These are phyloP conservation scores for Penicillium sp. DNA, from an alignment of 2,329 filamentous ascomycete species.

Conservation along the genomic window DNA sequence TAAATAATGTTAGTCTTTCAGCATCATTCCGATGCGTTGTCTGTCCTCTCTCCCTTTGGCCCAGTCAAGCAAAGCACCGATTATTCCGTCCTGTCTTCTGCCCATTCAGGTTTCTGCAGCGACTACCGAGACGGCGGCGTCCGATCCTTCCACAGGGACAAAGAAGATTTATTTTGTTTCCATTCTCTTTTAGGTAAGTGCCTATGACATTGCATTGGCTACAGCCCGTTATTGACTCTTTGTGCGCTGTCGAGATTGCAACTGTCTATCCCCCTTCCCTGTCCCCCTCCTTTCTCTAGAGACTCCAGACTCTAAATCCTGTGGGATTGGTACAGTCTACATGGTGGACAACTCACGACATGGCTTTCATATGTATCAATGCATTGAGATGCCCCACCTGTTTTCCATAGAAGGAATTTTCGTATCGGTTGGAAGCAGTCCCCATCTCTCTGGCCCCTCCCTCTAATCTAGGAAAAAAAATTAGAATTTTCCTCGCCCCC, in stretches of 20 bases:
- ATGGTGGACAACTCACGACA: conserved; percentile 22
- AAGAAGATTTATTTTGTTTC: not conserved
- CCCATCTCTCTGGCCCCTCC: conserved; percentile 5
- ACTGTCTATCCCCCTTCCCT: conserved; percentile 8
- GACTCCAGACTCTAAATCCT: not conserved
- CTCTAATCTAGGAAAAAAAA: not conserved
- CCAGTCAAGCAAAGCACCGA: not conserved
- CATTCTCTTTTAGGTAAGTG: not conserved
- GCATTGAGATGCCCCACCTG: conserved; percentile 36
- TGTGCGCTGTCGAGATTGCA: conserved; percentile 26
- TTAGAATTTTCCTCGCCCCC: not conserved
- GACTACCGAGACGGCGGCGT: conserved; percentile 15
- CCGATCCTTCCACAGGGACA: conserved; percentile 18
- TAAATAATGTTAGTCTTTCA: not conserved
- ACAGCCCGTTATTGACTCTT: conserved; percentile 4
- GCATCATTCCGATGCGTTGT: conserved; percentile 2
- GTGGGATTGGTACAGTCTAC: not conserved
- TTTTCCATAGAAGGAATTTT: conserved; percentile 28
- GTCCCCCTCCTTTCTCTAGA: conserved; percentile 1
- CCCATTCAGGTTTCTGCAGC: conserved; percentile 23
- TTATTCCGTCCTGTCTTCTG: conserved; percentile 8
- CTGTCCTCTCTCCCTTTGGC: not conserved
- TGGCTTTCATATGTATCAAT: conserved; percentile 21
- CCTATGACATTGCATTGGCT: not conserved
- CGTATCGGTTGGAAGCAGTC: conserved; percentile 23